Evolutionary conservation across 805 yeast species (phyloP).

Genomic region (Monosporozyma yasuniensis): DNA sequence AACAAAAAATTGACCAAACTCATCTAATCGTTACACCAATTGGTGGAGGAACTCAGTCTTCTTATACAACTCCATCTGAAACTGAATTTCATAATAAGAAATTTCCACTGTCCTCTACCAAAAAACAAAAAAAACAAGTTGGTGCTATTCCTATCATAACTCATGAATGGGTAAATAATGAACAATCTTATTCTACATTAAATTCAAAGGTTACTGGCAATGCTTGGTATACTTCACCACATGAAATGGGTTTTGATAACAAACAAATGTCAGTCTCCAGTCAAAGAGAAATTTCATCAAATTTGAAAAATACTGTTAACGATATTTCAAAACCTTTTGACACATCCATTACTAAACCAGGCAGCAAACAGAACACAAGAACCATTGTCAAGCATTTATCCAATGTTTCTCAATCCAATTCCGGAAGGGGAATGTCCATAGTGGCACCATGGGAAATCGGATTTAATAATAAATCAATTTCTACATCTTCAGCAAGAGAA

Average conservation of each 20-base stretch:
- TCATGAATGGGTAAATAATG: no score
- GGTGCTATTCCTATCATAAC: no score
- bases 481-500: neutral
- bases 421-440: neutral
- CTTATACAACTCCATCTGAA: no score
- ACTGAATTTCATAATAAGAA: no score
- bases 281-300: conserved; percentile 2
- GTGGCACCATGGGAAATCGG: neutral
- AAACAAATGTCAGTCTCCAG: conserved; percentile 1
- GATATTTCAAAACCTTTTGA: neutral
- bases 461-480: neutral
- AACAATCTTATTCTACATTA: neutral
- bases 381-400: neutral
- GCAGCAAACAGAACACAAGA: no score
- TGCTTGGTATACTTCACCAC: neutral
- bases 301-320: neutral
- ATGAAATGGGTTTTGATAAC: neutral
- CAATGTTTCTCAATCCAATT: neutral
- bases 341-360: no score
- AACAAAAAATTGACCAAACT: no score
- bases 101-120: no score
- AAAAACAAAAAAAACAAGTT: no score
- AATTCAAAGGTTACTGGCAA: neutral
- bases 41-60: no score
- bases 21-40: no score